Percentiles rank a stretch among this genome's conserved stretches.
phyloP scores from a whole-genome alignment of 2,329 filamentous ascomycete genomes.

The Cladosporium cucumerinum region DNA sequence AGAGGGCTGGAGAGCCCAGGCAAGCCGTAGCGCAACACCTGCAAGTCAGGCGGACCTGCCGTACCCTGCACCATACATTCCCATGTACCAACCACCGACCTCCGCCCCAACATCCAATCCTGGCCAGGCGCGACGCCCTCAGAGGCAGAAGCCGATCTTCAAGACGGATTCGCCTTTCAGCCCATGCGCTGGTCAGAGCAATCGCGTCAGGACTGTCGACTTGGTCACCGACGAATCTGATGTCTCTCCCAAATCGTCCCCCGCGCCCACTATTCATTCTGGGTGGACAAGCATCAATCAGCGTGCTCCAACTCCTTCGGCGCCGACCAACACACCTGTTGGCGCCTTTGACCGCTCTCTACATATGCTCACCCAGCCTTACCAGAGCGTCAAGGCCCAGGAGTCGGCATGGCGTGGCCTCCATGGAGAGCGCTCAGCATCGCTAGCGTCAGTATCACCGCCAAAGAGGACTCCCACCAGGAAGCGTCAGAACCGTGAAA shows the following conservation, averaged over 20 bases:
- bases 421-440: constrained; percentile 4
- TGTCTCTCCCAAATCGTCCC: constrained; percentile 31
- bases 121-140: constrained; percentile 15
- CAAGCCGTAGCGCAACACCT: constrained; percentile 20
- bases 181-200: constrained; percentile 17
- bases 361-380: background rate
- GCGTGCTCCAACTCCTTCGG: constrained; percentile 2
- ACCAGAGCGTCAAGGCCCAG: background rate
- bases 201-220: constrained; percentile 15
- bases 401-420: constrained; percentile 5
- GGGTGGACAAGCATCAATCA: constrained; percentile 31
- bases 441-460: background rate
- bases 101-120: background rate
- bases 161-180: constrained; percentile 28
- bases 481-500: background rate
- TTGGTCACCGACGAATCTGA: constrained; percentile 21
- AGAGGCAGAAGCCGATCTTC: constrained; percentile 23
- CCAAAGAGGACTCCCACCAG: background rate
- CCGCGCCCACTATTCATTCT: constrained; percentile 11
- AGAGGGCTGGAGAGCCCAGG: constrained; percentile 33
- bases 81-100: constrained; percentile 23
- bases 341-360: constrained; percentile 1
- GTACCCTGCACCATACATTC: background rate
- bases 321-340: constrained; percentile 10
- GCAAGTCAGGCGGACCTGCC: background rate